Conservation (phyloP, 768 basidiomycete genomes). For the Auricularia heimuer region DNA sequence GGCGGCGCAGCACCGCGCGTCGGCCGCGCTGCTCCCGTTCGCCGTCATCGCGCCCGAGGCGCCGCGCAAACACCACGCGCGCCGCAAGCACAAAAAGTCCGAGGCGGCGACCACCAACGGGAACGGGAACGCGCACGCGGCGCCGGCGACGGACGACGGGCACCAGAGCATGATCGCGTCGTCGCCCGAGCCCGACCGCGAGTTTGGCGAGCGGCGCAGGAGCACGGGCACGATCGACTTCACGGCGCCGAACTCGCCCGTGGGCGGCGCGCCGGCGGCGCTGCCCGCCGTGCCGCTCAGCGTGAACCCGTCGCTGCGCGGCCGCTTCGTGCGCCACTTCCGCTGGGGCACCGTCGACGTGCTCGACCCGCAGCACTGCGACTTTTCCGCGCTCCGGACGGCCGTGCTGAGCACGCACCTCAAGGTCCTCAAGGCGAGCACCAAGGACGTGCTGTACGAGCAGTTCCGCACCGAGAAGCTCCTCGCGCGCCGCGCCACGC, state of each 20-base stretch:
- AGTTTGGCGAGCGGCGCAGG: conserved; percentile 23
- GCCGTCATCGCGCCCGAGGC: conserved; percentile 70
- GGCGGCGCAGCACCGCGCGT: conserved; percentile 57
- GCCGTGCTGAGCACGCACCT: conserved; percentile 78
- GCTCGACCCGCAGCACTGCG: conserved; percentile 76
- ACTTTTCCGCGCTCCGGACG: conserved; percentile 77
- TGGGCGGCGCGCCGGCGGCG: not conserved
- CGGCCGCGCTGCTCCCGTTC: conserved; percentile 57
- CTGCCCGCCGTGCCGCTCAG: conserved; percentile 34
- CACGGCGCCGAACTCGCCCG: not conserved
- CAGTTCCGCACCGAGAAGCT: conserved; percentile 87
- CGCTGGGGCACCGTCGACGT: conserved; percentile 88
- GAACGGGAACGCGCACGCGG: not conserved
- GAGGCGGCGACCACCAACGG: not conserved
- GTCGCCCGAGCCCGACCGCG: conserved; percentile 15
- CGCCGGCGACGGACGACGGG: conserved; percentile 23
- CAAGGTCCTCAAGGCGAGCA: conserved; percentile 72
- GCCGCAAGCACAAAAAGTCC: conserved; percentile 1
- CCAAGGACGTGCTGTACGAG: conserved; percentile 88
- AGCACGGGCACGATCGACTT: not conserved
- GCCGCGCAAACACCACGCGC: conserved; percentile 17
- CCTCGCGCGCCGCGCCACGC: conserved; percentile 74
- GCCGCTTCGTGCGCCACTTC: conserved; percentile 68
- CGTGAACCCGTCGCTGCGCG: conserved; percentile 59
- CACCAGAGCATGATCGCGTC: conserved; percentile 16